Evolutionary conservation across 139 green algal species (phyloP), one percentile per base, ranked within the genome.

Genomic region (Edaphochlamys debaryana): DNA sequence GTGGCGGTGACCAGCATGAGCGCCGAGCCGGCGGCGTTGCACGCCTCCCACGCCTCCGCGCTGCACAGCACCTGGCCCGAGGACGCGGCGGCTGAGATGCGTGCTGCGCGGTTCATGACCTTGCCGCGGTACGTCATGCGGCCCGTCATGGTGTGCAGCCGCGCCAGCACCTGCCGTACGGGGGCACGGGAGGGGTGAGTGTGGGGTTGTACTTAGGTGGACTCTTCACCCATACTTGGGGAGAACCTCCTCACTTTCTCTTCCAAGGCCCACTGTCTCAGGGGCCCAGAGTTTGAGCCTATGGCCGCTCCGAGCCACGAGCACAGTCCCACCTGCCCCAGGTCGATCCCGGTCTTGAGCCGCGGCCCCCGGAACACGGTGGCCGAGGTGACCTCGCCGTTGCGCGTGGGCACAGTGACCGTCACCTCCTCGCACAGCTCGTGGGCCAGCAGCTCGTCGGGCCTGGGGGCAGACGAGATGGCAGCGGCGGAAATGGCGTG

Each of bases 391-490:
- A 80, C 60, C 45, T 80, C 80, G 32, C 69, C 80, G 9, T 38
- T 58, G 30, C 68, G 64, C 41, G 64, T 60, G 3, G 69, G 41
- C 20, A 85, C 79, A 37, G 67, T 70, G 50, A 85, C 78, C 4
- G 63, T 82, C 68, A 88, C 70, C 69, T 85, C 77, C 84, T 88
- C 84, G n/a, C 84, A 88, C 78, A 88, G 69, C 77, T 85, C 84
- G 62, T 88, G 84, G 4, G 42, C 9, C 50, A 88, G 77, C 48
- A 88, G 77, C 84, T 85, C 84, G 37, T 81, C 77, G 0, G 64
- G 76, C 84, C 84, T 85, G 84, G 13, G 32, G 67, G 45, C 45
- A 13, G 45, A 13, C 11, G 45, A 9, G 11, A 54, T 9, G 45
- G 45, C 45, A n/a, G n/a, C n/a, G n/a, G n/a, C n/a, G n/a, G n/a